Conservation (phyloP, 129 eudicot species). For the Ambrosia trifida region DNA sequence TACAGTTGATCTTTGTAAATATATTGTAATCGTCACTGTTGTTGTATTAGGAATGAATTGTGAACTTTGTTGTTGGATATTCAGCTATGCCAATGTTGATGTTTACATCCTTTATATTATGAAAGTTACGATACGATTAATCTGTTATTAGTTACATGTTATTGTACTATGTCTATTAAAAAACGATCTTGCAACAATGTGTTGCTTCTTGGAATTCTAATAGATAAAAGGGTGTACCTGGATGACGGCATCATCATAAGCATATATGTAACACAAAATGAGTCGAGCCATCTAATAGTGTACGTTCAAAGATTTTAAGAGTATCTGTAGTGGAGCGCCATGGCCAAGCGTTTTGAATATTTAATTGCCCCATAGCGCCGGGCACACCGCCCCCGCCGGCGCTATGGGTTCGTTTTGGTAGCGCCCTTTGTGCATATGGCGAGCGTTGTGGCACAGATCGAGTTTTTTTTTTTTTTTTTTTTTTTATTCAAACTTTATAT, state of each 20-base stretch:
- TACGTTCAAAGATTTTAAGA: too few species aligned
- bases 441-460: too few species aligned
- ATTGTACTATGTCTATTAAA: background rate
- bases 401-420: too few species aligned
- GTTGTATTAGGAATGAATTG: background rate
- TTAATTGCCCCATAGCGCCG: too few species aligned
- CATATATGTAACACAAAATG: too few species aligned
- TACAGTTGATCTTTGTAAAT: background rate
- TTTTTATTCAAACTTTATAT: too few species aligned
- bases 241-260: background rate
- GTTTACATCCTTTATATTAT: background rate
- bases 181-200: background rate
- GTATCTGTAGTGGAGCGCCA: too few species aligned
- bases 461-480: too few species aligned
- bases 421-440: too few species aligned
- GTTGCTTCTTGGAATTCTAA: background rate
- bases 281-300: too few species aligned
- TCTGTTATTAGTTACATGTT: background rate
- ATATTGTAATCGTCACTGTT: background rate
- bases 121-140: background rate
- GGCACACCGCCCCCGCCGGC: too few species aligned
- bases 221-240: background rate
- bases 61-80: background rate
- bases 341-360: too few species aligned
- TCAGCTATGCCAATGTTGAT: background rate